Conservation (phyloP, 2,329 filamentous ascomycete genomes). For the Epichloe uncinata region DNA sequence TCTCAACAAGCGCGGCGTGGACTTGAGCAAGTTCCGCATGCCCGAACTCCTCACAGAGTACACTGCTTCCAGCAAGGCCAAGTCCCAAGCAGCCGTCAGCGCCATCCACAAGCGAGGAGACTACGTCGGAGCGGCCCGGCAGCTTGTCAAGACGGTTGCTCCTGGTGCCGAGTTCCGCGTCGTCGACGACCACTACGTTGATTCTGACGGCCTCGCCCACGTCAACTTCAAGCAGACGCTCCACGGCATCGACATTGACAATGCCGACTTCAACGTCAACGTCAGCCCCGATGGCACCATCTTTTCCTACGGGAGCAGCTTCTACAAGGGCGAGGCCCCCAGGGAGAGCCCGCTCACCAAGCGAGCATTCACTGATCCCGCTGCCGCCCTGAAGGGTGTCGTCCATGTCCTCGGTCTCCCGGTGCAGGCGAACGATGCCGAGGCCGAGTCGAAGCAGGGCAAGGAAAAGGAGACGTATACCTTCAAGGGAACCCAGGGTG, state of each 20-base stretch:
- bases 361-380: slow-evolving; percentile 28
- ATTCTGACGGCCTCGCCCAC: slow-evolving; percentile 41
- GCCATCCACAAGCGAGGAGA: slow-evolving; percentile 15
- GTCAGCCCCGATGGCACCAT: slow-evolving; percentile 39
- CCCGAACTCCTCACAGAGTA: slow-evolving; percentile 19
- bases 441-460: slow-evolving; percentile 9
- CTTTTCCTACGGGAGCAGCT: slow-evolving; percentile 43
- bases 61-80: slow-evolving; percentile 9
- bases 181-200: slow-evolving; percentile 38
- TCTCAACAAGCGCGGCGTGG: slow-evolving; percentile 18
- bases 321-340: slow-evolving; percentile 32
- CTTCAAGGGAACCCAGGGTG: slow-evolving; percentile 35
- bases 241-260: slow-evolving; percentile 46
- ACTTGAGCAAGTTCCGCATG: slow-evolving; percentile 20
- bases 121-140: slow-evolving; percentile 31
- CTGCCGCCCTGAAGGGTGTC: slow-evolving; percentile 29
- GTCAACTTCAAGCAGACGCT: slow-evolving; percentile 47
- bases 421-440: too few relatives aligned
- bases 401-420: slow-evolving; percentile 16
- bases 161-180: slow-evolving; percentile 33
- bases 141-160: slow-evolving; percentile 25
- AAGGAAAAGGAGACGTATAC: slow-evolving; percentile 19
- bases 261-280: slow-evolving; percentile 48
- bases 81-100: slow-evolving; percentile 12
- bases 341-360: slow-evolving; percentile 23